Evolutionary conservation across 768 basidiomycete genomes (phyloP).

Genomic region (Lentinus tigrinus): DNA sequence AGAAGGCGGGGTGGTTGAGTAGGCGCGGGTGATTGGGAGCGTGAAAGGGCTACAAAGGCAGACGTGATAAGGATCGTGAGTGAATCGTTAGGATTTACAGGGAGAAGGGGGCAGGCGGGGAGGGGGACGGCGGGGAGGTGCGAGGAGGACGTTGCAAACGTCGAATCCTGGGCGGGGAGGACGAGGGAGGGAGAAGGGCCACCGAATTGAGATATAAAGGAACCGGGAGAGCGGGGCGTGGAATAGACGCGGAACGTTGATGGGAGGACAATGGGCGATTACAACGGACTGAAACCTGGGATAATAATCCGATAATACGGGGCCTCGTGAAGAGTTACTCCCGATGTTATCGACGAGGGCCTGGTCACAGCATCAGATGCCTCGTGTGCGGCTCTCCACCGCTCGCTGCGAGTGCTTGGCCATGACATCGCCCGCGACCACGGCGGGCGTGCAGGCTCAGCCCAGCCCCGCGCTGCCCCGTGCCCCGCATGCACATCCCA

Average conservation of each 20-base stretch:
- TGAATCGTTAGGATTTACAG: conserved; percentile 23
- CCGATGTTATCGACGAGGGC: conserved; percentile 17
- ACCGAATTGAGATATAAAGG: conserved; percentile 27
- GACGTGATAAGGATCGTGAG: conserved; percentile 23
- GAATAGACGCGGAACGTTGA: conserved; percentile 22
- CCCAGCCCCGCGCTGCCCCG: not conserved
- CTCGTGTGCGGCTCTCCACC: conserved; percentile 16
- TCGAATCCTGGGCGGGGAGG: conserved; percentile 24
- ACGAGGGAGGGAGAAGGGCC: conserved; percentile 18
- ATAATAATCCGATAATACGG: conserved; percentile 21
- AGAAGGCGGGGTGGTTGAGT: conserved; percentile 7
- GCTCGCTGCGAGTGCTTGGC: conserved; percentile 15
- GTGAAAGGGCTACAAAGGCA: conserved; percentile 2
- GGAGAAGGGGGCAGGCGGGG: conserved; percentile 11
- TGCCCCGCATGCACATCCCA: not conserved
- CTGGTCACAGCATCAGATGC: conserved; percentile 19
- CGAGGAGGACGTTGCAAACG: conserved; percentile 26
- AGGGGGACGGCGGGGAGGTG: conserved; percentile 4
- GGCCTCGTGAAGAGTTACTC: conserved; percentile 4
- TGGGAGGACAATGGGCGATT: conserved; percentile 21
- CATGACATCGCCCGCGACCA: conserved; percentile 13
- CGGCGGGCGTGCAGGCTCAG: too few relatives aligned
- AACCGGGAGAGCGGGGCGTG: conserved; percentile 24
- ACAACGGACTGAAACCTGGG: conserved; percentile 6
- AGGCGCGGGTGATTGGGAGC: not conserved